These are phyloP conservation scores for Suaeda aralocaspica DNA, from an alignment of 148 eudicot genomes.

Conservation along the genomic window DNA sequence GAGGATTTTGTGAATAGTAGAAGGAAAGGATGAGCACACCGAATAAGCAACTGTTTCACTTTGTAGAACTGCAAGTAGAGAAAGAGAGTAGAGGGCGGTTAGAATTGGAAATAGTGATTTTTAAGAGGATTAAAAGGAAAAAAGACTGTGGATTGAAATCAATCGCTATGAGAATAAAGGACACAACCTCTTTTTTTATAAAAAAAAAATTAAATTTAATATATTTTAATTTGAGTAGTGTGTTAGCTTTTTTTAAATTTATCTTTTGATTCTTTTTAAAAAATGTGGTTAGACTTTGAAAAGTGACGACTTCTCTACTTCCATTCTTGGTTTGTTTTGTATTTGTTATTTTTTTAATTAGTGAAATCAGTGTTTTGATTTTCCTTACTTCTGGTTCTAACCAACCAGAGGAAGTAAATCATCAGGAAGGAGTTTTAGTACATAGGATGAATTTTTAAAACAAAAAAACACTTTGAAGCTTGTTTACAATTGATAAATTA, in stretches of 20 bases:
- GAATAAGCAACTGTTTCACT: conserved; percentile 13
- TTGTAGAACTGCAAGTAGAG: conserved; percentile 6
- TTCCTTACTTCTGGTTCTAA: too few relatives aligned
- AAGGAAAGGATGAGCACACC: background rate
- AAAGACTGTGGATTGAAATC: conserved; percentile 12
- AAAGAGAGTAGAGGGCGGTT: conserved; percentile 18
- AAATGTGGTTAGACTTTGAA: conserved; percentile 10
- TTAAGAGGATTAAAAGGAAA: conserved; percentile 17
- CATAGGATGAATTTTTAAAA: too few relatives aligned
- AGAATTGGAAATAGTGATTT: conserved; percentile 27
- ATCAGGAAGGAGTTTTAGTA: too few relatives aligned
- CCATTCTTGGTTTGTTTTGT: background rate
- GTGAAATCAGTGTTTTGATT: background rate
- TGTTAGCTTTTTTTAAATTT: too few relatives aligned
- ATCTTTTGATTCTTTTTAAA: background rate
- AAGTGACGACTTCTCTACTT: background rate
- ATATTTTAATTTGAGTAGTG: too few relatives aligned
- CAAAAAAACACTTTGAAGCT: too few relatives aligned
- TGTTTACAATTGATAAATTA: background rate
- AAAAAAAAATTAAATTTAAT: too few relatives aligned
- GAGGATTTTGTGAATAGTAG: conserved; percentile 12
- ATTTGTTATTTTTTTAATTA: background rate
- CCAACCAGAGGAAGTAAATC: too few relatives aligned
- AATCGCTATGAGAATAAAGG: too few relatives aligned
- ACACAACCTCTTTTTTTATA: background rate